Conservation (phyloP, 352 stramenopile genomes). For the Discostella stelligera region DNA sequence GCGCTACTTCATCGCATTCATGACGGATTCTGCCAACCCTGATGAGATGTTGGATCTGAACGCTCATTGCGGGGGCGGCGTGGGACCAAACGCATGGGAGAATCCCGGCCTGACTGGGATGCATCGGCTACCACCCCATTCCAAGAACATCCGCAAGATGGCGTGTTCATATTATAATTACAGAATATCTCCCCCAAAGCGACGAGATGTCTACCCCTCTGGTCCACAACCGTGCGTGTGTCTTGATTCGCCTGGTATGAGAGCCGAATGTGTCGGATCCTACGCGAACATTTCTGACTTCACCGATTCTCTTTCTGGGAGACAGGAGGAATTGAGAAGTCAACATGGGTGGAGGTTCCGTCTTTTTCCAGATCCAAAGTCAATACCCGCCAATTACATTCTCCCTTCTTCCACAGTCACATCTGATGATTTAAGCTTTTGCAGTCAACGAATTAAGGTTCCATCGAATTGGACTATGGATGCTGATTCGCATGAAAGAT, state of each 20-base stretch:
- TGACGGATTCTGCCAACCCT: background rate
- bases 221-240: slow-evolving; percentile 28
- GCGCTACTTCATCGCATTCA: background rate
- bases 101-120: slow-evolving; percentile 31
- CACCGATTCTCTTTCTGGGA: background rate
- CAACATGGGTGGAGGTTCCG: slow-evolving; percentile 37
- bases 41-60: slow-evolving; percentile 29
- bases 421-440: background rate
- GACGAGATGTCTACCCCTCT: background rate
- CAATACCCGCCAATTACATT: slow-evolving; percentile 26
- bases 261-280: background rate
- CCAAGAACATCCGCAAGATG: slow-evolving; percentile 28
- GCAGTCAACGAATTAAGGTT: slow-evolving; percentile 21
- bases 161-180: slow-evolving; percentile 4
- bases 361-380: slow-evolving; percentile 33
- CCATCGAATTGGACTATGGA: slow-evolving; percentile 67
- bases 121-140: slow-evolving; percentile 39
- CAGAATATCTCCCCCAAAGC: background rate
- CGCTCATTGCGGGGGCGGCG: slow-evolving; percentile 1
- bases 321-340: background rate
- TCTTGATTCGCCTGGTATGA: slow-evolving; percentile 24
- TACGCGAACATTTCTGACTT: too few species aligned
- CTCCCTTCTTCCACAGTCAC: background rate
- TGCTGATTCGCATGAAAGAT: slow-evolving; percentile 19
- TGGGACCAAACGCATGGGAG: slow-evolving; percentile 31